phyloP scores from a whole-genome alignment of 352 stramenopile genomes.

The Globisporangium uncinulatum region DNA sequence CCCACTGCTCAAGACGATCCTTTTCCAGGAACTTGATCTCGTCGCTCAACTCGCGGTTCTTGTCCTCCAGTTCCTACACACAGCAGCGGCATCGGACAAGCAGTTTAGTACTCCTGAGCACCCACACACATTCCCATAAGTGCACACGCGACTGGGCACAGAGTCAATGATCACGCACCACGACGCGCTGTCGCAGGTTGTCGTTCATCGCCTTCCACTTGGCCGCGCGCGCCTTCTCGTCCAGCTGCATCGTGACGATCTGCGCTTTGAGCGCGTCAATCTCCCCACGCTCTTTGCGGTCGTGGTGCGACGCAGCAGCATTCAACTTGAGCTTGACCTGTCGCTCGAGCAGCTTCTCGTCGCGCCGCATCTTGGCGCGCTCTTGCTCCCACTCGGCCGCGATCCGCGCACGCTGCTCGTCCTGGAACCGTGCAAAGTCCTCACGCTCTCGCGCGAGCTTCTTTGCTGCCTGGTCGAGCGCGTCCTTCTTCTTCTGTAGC shows the following conservation, averaged over 20 bases:
- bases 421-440: constrained; percentile 40
- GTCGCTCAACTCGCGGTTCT: constrained; percentile 62
- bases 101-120: neutral
- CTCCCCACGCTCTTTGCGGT: constrained; percentile 58
- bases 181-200: constrained; percentile 55
- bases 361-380: constrained; percentile 68
- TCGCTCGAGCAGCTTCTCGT: constrained; percentile 56
- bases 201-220: constrained; percentile 73
- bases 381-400: constrained; percentile 68
- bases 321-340: constrained; percentile 72
- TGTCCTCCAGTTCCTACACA: constrained; percentile 64
- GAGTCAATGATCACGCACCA: constrained; percentile 24
- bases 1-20: constrained; percentile 71
- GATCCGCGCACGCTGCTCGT: constrained; percentile 48
- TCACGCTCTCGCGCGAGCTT: constrained; percentile 48
- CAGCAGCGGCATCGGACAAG: neutral
- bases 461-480: constrained; percentile 56
- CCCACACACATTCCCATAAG: neutral
- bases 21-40: constrained; percentile 79
- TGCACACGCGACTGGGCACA: neutral
- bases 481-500: constrained; percentile 65
- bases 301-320: constrained; percentile 39
- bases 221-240: constrained; percentile 39
- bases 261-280: constrained; percentile 76
- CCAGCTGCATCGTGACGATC: constrained; percentile 76